Evolutionary conservation across 73 alveolate species (phyloP), one percentile per base, ranked within the genome.

Genomic region (Urostyla sp.): DNA sequence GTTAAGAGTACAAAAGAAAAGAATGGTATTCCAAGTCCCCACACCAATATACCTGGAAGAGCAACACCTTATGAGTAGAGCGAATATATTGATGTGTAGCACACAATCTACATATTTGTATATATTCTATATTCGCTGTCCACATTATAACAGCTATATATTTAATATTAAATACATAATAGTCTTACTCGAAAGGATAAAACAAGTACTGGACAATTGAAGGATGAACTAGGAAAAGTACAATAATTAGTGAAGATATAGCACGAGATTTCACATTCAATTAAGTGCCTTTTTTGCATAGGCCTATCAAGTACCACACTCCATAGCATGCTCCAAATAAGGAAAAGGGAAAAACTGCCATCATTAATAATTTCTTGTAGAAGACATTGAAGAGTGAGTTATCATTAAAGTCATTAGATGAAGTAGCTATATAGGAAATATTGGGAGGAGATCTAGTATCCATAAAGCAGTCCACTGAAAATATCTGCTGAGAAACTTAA

Each of bases 11-110:
- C 28, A 18, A 52, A 54, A 23, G 81, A 61, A 56, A 87, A 44
- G 3, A 75, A 7, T 32, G 94, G 94, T 6, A 87, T 80, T 15
- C 94, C 94, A 13, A 79, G 56, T 0, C 90, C 90, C 94, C 94
- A 87, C 35, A 80, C 53, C 20, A 87, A 15, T 10, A 87, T 54
- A 10, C 78, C 20, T 10, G 94, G 94, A 2, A 87, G 4, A 0
- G 94, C 90, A 2, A 87, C 37, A 0, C 34, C n/a, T 23, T 40
- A 73, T 34, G 82, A 20, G 66, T 11, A 82, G 23, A 23, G 27
- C 23, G 21, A 4, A 36, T 87, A 91, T 0, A 18, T 21, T 4
- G 45, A 11, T 6, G 10, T 49, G 83, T 81, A 87, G 80, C 95
- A 87, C 31, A 24, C 40, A 11, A 87, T 49, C 60, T 67, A 63